Evolutionary conservation across 129 eudicot genomes (phyloP), one percentile per base, ranked within the genome.

Genomic region (Artemisia argyi): DNA sequence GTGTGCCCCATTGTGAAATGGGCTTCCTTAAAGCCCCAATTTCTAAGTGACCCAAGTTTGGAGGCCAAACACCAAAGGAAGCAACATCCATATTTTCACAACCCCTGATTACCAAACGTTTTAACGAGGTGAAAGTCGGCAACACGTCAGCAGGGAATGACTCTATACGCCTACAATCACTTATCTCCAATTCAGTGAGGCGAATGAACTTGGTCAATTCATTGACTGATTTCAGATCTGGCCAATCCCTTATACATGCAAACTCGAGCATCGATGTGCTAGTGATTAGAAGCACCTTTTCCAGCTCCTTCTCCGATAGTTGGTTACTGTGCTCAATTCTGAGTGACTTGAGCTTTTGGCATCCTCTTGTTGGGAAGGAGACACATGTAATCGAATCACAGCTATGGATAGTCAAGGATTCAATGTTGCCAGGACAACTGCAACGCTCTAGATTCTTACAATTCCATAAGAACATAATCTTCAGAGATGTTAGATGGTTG

Each of bases 401-500:
- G n/a, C 0, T 0, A 0, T 0, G 0, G 13, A 64, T 64, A 1
- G 0, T 6, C 22, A 64, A 35, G 3, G 14, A 2, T 19, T 64
- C 68, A 7, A 64, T 35, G 28, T 19, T 39, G 6, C 16, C 0
- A 16, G 52, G 68, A 35, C 28, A 39, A 15, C 51, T 64, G 32
- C 5, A 69, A 53, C 11, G 16, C 67, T 60, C 26, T 48, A 72
- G 7, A 26, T 61, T 60, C 3, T 47, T 2, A 60, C 76, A 72
- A 14, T 0, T 0, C 3, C 0, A 9, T 59, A 60, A 3, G 0
- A 3, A 2, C 50, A 72, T 24, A 19, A 2, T 47, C 56, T 16
- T 72, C n/a, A 72, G 48, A 46, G 69, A 73, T 61, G 28, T 28
- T 60, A 73, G 60, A 22, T 42, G 56, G 48, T 59, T 47, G 60